Evolutionary conservation across 164 flowering plant genomes (phyloP).

Genomic region (Vitis labrusca): DNA sequence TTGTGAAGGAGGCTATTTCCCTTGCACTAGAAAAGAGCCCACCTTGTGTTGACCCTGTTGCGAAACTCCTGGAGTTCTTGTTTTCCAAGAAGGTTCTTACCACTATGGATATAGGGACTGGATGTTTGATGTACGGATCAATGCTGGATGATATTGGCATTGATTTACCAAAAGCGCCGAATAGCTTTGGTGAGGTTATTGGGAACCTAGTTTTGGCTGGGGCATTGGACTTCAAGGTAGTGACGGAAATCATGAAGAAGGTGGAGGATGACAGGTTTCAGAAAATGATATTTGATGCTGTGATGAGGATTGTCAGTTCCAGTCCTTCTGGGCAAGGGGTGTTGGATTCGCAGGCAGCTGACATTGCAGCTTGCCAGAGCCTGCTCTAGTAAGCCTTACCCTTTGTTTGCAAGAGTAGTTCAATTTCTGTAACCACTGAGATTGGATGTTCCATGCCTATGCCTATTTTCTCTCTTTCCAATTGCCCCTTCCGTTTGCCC

Average conservation of each 20-base stretch:
- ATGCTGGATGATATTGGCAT: slow-evolving; percentile 76
- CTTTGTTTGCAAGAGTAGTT: slow-evolving; percentile 1
- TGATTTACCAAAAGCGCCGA: slow-evolving; percentile 89
- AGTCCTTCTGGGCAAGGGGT: slow-evolving; percentile 46
- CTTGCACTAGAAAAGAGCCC: slow-evolving; percentile 74
- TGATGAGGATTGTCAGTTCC: slow-evolving; percentile 29
- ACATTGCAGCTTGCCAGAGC: slow-evolving; percentile 57
- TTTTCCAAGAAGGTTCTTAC: slow-evolving; percentile 51
- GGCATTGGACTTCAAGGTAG: slow-evolving; percentile 56
- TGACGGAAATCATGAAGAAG: slow-evolving; percentile 57
- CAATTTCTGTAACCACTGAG: slow-evolving; percentile 10
- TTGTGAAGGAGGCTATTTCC: slow-evolving; percentile 77
- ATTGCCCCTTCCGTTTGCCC: slow-evolving; percentile 1
- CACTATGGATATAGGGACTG: slow-evolving; percentile 53
- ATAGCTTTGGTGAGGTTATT: slow-evolving; percentile 68
- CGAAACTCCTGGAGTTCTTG: slow-evolving; percentile 59
- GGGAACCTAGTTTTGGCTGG: slow-evolving; percentile 59
- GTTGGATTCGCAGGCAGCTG: slow-evolving; percentile 57
- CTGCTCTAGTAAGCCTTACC: slow-evolving; percentile 29
- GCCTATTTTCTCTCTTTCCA: background rate
- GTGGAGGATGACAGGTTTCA: slow-evolving; percentile 53
- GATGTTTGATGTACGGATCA: slow-evolving; percentile 65
- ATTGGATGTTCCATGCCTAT: background rate
- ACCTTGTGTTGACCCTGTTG: slow-evolving; percentile 61
- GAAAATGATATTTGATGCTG: slow-evolving; percentile 50